Conservation (phyloP, 495 filamentous ascomycete genomes). For the Opeltia flavorubescens region DNA sequence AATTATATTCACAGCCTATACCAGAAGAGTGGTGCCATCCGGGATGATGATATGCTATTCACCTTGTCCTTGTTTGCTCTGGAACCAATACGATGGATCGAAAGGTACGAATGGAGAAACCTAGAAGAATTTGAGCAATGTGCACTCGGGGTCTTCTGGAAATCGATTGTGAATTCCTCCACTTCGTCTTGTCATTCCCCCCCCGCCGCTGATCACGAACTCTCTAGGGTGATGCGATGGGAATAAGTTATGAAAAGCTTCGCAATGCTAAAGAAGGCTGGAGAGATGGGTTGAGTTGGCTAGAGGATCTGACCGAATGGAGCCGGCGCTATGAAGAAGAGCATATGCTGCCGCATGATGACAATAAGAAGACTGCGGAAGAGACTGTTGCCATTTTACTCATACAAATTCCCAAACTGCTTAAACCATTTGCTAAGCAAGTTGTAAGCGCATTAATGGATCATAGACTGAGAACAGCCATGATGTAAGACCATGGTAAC, state of each 20-base stretch:
- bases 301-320: slow-evolving; percentile 48
- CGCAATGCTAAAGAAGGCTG: slow-evolving; percentile 26
- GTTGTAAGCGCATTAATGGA: slow-evolving; percentile 48
- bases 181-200: too few relatives aligned
- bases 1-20: slow-evolving; percentile 54
- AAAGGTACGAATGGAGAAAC: slow-evolving; percentile 47
- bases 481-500: slow-evolving; percentile 35
- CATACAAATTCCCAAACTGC: slow-evolving; percentile 36
- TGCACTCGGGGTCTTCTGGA: slow-evolving; percentile 53
- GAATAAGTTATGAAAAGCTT: slow-evolving; percentile 35
- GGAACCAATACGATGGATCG: slow-evolving; percentile 44
- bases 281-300: slow-evolving; percentile 48
- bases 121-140: slow-evolving; percentile 50
- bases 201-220: too few relatives aligned
- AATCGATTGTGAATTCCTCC: too few relatives aligned
- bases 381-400: slow-evolving; percentile 44
- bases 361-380: slow-evolving; percentile 39
- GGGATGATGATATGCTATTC: slow-evolving; percentile 52
- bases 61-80: slow-evolving; percentile 48
- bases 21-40: slow-evolving; percentile 42
- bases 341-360: slow-evolving; percentile 41
- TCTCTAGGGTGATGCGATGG: slow-evolving; percentile 50
- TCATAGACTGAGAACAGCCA: slow-evolving; percentile 45
- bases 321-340: slow-evolving; percentile 39
- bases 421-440: slow-evolving; percentile 34